Evolutionary conservation across 306 rosid species (phyloP), one percentile per base, ranked within the genome.

Genomic region (Cicer judaicum): DNA sequence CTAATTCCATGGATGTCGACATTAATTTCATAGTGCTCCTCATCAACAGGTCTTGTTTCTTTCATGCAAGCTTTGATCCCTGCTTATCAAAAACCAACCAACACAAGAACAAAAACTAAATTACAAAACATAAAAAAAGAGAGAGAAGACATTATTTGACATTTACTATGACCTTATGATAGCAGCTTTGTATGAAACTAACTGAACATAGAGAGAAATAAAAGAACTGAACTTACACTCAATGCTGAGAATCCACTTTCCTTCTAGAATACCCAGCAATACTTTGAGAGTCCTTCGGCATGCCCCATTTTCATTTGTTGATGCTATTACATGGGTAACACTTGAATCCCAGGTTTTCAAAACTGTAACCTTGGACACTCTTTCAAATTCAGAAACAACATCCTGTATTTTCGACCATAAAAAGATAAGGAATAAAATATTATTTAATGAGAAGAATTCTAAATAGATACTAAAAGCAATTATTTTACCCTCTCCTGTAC

Each of bases 231-330:
- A 68, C 91, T 86, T 78, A 92, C 99, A 94, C 48, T 77, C 89
- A 77, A 87, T 74, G 56, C 74, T 85, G 66, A 94, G 81, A 81
- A 94, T 85, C 99, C 99, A 94, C 82, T 87, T 94, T 70, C 99
- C 99, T 79, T 88, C 90, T 83, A 94, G 84, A 73, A 92, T 92
- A 74, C 93, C 99, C 89, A 88, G 9, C 82, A 94, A 81, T 65
- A 88, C 91, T 88, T 94, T 94, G 73, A 94, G 91, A 76, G 99
- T 94, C 81, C 99, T 88, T 87, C 43, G 90, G 80, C 96, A 92
- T 75, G 97, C 96, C 54, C 89, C 88, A 78, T 82, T 88, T 87
- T 90, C 92, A 86, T 90, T 89, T 7, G 82, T 84, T 78, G 99
- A 84, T 39, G 96, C 95, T 84, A 94, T 86, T 69, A 94, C 87